Percentiles rank a stretch among this genome's conserved stretches.
Conservation (phyloP, 1,139 yeast genomes). For the Suhomyces kunorum region DNA sequence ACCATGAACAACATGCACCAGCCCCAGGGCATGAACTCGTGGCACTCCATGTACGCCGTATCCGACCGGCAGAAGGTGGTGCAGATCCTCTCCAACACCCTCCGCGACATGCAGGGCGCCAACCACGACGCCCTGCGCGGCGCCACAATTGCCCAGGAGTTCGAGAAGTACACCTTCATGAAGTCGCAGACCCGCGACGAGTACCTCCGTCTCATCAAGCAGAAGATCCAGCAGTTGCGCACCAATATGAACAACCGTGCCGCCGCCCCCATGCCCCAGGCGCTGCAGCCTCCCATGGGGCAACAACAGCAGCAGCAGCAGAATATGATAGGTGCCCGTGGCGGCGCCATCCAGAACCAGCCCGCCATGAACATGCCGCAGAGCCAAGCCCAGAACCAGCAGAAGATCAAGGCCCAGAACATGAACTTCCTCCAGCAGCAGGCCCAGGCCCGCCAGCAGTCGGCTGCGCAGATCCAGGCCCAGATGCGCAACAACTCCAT, state of each 20-base stretch:
- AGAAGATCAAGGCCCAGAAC: constrained; percentile 27
- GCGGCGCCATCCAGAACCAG: constrained; percentile 9
- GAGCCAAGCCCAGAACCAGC: constrained; percentile 6
- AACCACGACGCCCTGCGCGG: constrained; percentile 43
- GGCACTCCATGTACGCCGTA: constrained; percentile 44
- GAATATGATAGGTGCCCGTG: constrained; percentile 8
- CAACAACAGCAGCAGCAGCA: constrained; percentile 13
- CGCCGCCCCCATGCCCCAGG: constrained; percentile 17
- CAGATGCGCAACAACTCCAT: constrained; percentile 22
- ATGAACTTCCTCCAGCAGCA: constrained; percentile 48
- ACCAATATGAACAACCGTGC: constrained; percentile 26
- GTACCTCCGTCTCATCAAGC: constrained; percentile 40
- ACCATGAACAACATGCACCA: constrained; percentile 21
- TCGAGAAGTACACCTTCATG: constrained; percentile 45
- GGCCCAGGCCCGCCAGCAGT: constrained; percentile 52
- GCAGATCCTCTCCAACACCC: constrained; percentile 39
- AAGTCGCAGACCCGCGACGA: constrained; percentile 44
- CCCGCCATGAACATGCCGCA: constrained; percentile 2
- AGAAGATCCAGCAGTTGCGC: constrained; percentile 43
- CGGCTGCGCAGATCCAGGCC: constrained; percentile 39
- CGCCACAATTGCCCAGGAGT: constrained; percentile 45
- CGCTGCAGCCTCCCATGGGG: constrained; percentile 15
- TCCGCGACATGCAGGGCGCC: constrained; percentile 41
- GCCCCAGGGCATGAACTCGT: constrained; percentile 31
- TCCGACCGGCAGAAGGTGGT: constrained; percentile 48